A percentile compares a stretch with the other conserved stretches of the same genome.
phyloP scores from a whole-genome alignment of 345 rosid species.

The Eucalyptus regnans region DNA sequence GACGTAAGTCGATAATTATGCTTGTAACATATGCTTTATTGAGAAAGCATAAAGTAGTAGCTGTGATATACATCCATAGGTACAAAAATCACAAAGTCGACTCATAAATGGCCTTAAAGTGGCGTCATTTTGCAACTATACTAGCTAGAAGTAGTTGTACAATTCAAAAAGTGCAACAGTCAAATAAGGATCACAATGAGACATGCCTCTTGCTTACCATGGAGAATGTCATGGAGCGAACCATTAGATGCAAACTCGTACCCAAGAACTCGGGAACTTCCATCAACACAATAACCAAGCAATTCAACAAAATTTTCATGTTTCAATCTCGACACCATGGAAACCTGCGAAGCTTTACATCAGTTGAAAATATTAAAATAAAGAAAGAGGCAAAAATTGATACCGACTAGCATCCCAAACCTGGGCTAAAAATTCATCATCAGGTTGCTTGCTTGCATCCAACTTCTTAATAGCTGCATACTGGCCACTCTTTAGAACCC shows the following conservation, averaged over 20 bases:
- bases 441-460: slow-evolving; percentile 89
- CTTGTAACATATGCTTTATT: not conserved
- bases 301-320: slow-evolving; percentile 76
- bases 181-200: not conserved
- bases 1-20: not conserved
- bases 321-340: slow-evolving; percentile 86
- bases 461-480: slow-evolving; percentile 80
- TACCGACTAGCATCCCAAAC: slow-evolving; percentile 10
- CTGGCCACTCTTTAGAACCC: slow-evolving; percentile 48
- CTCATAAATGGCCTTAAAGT: not conserved
- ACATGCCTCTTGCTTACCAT: slow-evolving; percentile 26
- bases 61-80: not conserved
- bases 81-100: not conserved
- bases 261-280: slow-evolving; percentile 70
- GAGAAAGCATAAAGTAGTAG: not conserved
- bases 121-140: not conserved
- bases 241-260: slow-evolving; percentile 90
- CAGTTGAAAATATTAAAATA: not conserved
- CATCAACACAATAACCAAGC: slow-evolving; percentile 78
- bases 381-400: not conserved
- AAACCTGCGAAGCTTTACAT: slow-evolving; percentile 35
- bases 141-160: not conserved
- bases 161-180: not conserved
- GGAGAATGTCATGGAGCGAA: slow-evolving; percentile 89
- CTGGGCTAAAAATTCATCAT: slow-evolving; percentile 82